Evolutionary conservation across 2,329 filamentous ascomycete species (phyloP), one percentile per base, ranked within the genome.

Genomic region (Anthostomella pinea): DNA sequence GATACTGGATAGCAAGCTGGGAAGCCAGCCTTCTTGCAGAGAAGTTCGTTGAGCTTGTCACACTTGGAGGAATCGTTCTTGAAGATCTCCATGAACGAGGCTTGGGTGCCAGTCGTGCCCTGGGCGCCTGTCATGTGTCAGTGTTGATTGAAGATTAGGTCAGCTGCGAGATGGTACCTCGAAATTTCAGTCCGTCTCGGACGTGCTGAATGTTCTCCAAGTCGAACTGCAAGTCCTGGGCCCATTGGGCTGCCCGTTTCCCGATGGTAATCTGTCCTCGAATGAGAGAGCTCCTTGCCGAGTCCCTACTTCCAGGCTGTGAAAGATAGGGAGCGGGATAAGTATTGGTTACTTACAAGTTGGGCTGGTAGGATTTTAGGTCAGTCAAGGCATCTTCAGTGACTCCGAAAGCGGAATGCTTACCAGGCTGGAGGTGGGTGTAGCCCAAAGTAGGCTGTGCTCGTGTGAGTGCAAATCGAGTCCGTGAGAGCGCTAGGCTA

Each of bases 101-200:
- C 88, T 63, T 93, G 86, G 1, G 84, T 87, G 35, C 85, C 80
- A 0, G 85, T 90, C 17, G 84, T 87, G n/a, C n/a, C n/a, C n/a
- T n/a, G n/a, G n/a, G n/a, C n/a, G n/a, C 15, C 68, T 66, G 47
- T 58, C 6, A 27, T 9, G 23, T 45, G 39, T 42, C 30, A 30
- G 25, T 15, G 10, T 16, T 11, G 19, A 26, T 11, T 15, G 20
- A 28, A n/a, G 2, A 22, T 25, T 13, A 32, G 21, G 28, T 13
- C 10, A 28, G 16, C 21, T 25, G 13, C 6, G 20, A 23, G 10
- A 22, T n/a, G 40, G 53, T 55, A 31, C 56, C 57, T 39, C 88
- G 81, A 71, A 94, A 91, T 42, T 75, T 72, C 29, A 95, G 75
- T 23, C 81, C 78, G 10, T 75, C 68, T 21, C 83, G 77, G 6